Conservation (phyloP, 1,139 yeast species). For the Magnusiomyces sp. region DNA sequence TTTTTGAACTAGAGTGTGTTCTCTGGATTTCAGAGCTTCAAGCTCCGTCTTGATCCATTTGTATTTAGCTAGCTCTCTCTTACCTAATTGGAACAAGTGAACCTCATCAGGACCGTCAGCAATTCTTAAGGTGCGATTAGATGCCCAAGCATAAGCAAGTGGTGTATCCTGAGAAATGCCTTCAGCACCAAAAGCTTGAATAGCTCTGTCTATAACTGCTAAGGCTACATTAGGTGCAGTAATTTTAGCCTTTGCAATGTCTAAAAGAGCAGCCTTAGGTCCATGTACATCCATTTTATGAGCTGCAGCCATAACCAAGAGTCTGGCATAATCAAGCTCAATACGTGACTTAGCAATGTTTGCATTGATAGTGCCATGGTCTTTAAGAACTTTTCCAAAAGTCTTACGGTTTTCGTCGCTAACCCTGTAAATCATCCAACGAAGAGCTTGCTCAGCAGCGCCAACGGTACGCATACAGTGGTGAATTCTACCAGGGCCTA, state of each 20-base stretch:
- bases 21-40: not conserved
- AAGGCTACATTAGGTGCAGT: slow-evolving; percentile 54
- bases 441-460: slow-evolving; percentile 53
- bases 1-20: not conserved
- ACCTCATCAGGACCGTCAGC: slow-evolving; percentile 78
- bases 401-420: slow-evolving; percentile 41
- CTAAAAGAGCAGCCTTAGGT: slow-evolving; percentile 49
- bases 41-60: slow-evolving; percentile 7
- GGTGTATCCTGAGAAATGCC: slow-evolving; percentile 59
- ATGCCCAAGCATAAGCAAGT: slow-evolving; percentile 49
- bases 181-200: slow-evolving; percentile 63
- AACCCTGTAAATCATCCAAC: slow-evolving; percentile 48
- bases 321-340: slow-evolving; percentile 48
- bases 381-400: slow-evolving; percentile 48
- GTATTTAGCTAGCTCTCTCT: slow-evolving; percentile 31
- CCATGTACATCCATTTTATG: slow-evolving; percentile 50
- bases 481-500: slow-evolving; percentile 69
- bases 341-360: slow-evolving; percentile 52
- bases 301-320: slow-evolving; percentile 59
- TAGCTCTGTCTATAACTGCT: slow-evolving; percentile 54
- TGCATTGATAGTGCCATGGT: slow-evolving; percentile 46
- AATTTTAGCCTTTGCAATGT: slow-evolving; percentile 63
- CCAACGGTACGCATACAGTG: slow-evolving; percentile 70
- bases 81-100: slow-evolving; percentile 53
- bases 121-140: slow-evolving; percentile 52